Base-by-base conservation (phyloP, 2,329 filamentous ascomycete genomes). In the Penicillium sp. region DNA sequence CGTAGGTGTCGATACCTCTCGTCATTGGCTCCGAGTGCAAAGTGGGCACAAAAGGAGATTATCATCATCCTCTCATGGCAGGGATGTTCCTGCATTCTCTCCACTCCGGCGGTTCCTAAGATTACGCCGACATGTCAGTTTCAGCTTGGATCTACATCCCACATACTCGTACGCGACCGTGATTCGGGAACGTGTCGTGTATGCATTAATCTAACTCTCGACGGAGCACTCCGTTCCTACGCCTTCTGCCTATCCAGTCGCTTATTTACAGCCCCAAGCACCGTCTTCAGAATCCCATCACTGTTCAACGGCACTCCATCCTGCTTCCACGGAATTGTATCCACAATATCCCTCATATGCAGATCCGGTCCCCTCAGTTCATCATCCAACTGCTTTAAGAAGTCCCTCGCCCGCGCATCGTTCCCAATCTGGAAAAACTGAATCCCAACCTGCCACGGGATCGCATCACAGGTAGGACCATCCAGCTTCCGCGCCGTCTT, bases 341-440 rank as follows among this genome's bases (percentile, higher is more conserved):
- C 93, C 14, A 97, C 91, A 67, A 97, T 97, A 75, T 97, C 93
- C 16, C 93, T 79, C 14, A 93, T 46, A 4, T 55, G 50, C 5
- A 61, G 81, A 78, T 29, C 80, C 76, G 24, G 79, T 76, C n/a
- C 83, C 67, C 40, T 77, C 34, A 94, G 75, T 3, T 83, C 82
- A 70, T 97, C 90, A 68, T 97, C 93, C 7, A 97, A 79, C 44
- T 86, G 80, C 62, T 83, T 77, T 38, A 97, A 78, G 52, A 88
- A 85, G 61, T 80, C 74, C 1, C 81, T 79, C 0, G 92, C 93
- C 0, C 73, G 77, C 0, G 75, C 68, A 63, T 96, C 90, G 47
- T 83, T 81, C 53, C 94, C 93, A 43, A 97, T 89, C 75, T 97
- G 93, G 79, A 97, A 96, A 78, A 97, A 97, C 72, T 97, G 93